Base-by-base conservation (phyloP, 129 eudicot species). In the Flaveria robusta region DNA sequence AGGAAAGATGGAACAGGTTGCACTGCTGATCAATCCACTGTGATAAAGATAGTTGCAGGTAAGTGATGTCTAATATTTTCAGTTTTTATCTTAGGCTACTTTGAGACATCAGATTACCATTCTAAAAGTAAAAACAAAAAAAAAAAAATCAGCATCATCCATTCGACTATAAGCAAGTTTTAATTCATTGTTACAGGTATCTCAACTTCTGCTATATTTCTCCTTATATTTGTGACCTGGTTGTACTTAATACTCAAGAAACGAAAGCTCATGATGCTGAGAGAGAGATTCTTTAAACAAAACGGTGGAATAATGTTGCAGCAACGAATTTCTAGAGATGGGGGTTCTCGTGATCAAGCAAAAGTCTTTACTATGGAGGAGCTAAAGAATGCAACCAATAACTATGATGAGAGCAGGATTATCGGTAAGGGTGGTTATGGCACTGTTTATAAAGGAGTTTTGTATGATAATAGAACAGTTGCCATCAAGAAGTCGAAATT, bases 371-470 rank as follows among this genome's bases (percentile, higher is more conserved):
- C 71, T 0, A 62, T 70, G 5, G 66, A 77, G 8, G 88, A 87
- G 68, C 84, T 84, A 43, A 68, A 84, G 70, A 75, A n/a, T 18
- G 88, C 82, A 47, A 87, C 91, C 13, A 68, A 87, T 27, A 69
- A 84, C 81, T 87, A 81, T 42, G 75, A 78, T 52, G 84, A 84
- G 34, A 82, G 70, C 42, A 84, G 49, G 73, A 82, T 87, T 29
- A 72, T 81, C 12, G 88, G 91, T 7, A 82, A 76, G 60, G 88
- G 91, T 60, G 91, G 88, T 1, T 84, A 41, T 71, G 88, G 86
- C 12, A 78, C 80, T 1, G 88, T 87, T 49, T 87, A 83, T 74
- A 84, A 81, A 76, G 91, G 91, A 9, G 41, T 70, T 22, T 68
- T 87, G 39, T n/a, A 70, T 2, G 82, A 87, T 66, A 73, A 73